These are phyloP conservation scores for Lophium mytilinum DNA, from an alignment of 495 filamentous ascomycete species.

Conservation along the genomic window DNA sequence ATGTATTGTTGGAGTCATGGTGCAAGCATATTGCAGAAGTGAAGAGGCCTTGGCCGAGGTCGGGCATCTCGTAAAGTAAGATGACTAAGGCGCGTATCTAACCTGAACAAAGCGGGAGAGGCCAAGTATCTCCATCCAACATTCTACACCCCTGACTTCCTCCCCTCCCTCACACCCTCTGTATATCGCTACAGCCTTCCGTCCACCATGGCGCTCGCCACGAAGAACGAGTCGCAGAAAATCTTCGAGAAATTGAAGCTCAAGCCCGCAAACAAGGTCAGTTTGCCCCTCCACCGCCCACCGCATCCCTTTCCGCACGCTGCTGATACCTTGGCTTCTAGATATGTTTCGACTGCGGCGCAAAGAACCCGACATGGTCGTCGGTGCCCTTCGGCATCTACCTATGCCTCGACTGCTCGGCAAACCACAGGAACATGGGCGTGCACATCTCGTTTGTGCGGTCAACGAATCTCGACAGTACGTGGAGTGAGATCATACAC, in stretches of 20 bases:
- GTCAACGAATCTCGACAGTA: slow-evolving; percentile 97
- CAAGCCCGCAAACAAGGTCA: slow-evolving; percentile 88
- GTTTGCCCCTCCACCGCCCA: slow-evolving; percentile 20
- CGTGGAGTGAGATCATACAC: slow-evolving; percentile 29
- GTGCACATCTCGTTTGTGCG: slow-evolving; percentile 86
- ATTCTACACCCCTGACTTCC: slow-evolving; percentile 1
- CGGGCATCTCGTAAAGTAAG: no score
- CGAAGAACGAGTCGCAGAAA: slow-evolving; percentile 90
- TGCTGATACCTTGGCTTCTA: slow-evolving; percentile 2
- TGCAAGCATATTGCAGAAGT: no score
- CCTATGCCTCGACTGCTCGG: slow-evolving; percentile 91
- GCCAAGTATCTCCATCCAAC: no score
- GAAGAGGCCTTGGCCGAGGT: no score
- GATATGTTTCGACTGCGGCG: slow-evolving; percentile 93
- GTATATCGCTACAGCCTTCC: not conserved
- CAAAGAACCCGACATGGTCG: slow-evolving; percentile 97
- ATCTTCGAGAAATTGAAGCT: slow-evolving; percentile 96
- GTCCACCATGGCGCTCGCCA: slow-evolving; percentile 65
- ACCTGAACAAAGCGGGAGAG: no score
- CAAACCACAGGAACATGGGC: slow-evolving; percentile 41
- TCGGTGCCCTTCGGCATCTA: slow-evolving; percentile 97
- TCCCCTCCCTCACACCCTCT: slow-evolving; percentile 10
- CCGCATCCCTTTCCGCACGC: slow-evolving; percentile 3
- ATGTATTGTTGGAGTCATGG: no score
- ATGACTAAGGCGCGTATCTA: no score